phyloP scores from a whole-genome alignment of 192 early-diverging fungal species.

The Entomortierella chlamydospora region DNA sequence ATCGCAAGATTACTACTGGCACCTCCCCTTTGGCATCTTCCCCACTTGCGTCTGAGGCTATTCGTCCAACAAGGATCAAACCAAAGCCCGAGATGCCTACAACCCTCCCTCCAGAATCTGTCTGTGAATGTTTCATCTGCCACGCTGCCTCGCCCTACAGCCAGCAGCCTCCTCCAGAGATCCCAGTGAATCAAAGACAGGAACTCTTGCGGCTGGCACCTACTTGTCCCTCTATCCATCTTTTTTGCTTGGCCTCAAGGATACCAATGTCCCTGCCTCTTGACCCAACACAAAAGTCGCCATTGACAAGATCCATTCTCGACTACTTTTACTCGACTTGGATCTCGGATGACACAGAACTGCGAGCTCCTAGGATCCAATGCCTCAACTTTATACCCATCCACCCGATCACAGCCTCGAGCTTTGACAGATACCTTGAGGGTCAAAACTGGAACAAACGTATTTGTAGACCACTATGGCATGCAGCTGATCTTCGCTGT shows the following conservation, averaged over 20 bases:
- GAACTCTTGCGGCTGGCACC: conserved; percentile 40
- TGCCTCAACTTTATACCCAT: conserved; percentile 56
- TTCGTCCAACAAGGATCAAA: conserved; percentile 27
- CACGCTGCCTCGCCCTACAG: conserved; percentile 45
- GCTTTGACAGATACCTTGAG: conserved; percentile 49
- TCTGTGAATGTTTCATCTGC: conserved; percentile 50
- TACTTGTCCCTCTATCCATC: conserved; percentile 48
- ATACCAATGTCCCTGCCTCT: conserved; percentile 49
- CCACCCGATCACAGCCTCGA: conserved; percentile 41
- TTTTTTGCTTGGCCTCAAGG: conserved; percentile 46
- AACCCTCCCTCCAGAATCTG: conserved; percentile 39
- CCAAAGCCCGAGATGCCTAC: conserved; percentile 52
- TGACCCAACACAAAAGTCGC: conserved; percentile 38
- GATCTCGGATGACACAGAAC: conserved; percentile 24
- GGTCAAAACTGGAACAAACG: conserved; percentile 50
- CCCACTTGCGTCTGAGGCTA: conserved; percentile 13
- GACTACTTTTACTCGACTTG: conserved; percentile 52
- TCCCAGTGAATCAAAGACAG: conserved; percentile 31
- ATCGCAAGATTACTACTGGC: conserved; percentile 46
- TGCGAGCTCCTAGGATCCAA: conserved; percentile 30
- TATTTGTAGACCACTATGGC: conserved; percentile 45
- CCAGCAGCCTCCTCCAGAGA: conserved; percentile 34
- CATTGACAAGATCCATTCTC: conserved; percentile 41
- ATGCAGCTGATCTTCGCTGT: conserved; percentile 47
- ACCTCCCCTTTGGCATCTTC: conserved; percentile 41